A percentile compares a stretch with the other conserved stretches of the same genome.
Evolutionary conservation across 2,329 filamentous ascomycete species (phyloP).

Genomic region (Ophiosphaerella narmari): DNA sequence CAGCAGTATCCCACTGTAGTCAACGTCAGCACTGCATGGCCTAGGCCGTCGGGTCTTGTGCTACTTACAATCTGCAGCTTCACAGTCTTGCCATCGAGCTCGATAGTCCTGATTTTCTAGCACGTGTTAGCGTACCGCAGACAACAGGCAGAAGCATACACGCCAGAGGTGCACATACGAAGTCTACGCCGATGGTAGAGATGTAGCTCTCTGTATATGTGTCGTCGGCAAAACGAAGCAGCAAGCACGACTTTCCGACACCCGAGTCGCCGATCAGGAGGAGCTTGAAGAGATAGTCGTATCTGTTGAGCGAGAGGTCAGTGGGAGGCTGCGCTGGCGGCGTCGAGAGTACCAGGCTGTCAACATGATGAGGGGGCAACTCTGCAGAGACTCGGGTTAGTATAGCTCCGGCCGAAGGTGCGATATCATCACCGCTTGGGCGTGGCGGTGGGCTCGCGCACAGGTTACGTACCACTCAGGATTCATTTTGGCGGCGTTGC

Average conservation of each 20-base stretch:
- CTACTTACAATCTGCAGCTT: conserved; percentile 85
- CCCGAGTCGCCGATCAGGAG: conserved; percentile 99
- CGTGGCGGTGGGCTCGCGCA: conserved; percentile 38
- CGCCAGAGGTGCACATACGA: conserved; percentile 51
- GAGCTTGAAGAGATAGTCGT: conserved; percentile 99
- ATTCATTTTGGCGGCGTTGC: conserved; percentile 70
- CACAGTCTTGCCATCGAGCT: conserved; percentile 99
- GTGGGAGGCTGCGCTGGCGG: conserved; percentile 15
- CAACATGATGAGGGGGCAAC: conserved; percentile 17
- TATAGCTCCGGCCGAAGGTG: conserved; percentile 13
- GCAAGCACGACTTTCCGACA: conserved; percentile 99
- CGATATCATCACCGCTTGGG: conserved; percentile 12
- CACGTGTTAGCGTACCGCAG: conserved; percentile 27
- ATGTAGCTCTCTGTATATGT: conserved; percentile 99
- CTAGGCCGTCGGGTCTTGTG: neutral
- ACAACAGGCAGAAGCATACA: conserved; percentile 34
- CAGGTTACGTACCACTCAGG: conserved; percentile 79
- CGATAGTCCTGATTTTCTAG: conserved; percentile 99
- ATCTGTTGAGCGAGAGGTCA: conserved; percentile 64
- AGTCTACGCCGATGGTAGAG: conserved; percentile 99
- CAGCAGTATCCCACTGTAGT: conserved; percentile 93
- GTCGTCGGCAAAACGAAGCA: conserved; percentile 86
- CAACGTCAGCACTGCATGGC: conserved; percentile 18
- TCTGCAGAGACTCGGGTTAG: conserved; percentile 35
- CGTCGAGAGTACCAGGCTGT: conserved; percentile 3